Base-by-base conservation (phyloP, 2,329 filamentous ascomycete species). In the Aspergillus uvarum region DNA sequence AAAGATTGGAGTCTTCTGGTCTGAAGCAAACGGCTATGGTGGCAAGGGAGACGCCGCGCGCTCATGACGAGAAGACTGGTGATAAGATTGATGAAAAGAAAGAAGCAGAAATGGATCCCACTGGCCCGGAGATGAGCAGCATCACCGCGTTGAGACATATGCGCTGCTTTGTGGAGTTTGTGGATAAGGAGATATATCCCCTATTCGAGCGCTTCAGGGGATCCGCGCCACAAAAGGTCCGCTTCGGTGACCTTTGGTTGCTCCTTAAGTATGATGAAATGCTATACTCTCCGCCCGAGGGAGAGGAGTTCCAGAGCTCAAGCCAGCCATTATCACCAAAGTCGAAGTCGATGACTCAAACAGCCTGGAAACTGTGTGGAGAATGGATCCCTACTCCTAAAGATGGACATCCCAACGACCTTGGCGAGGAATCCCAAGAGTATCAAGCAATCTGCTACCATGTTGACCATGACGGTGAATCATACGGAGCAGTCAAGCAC, bases 381-480 rank as follows among this genome's bases (percentile, higher is more conserved):
- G 59, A 58, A 31, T 51, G 54, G 32, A 52, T 42, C 22, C 42
- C 56, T 16, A 53, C 60, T n/a, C 22, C 35, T 3, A 35, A 53
- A 11, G 51, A 53, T 22, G 4, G 19, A 12, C 14, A 22, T 7
- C 31, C 31, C 19, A 42, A 59, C 21, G 51, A 56, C 49, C 48
- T 57, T 3, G 59, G 51, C 0, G 22, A 54, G 3, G 59, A 66
- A 31, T 57, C 63, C 38, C 58, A 61, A 21, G 51, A 64, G 22
- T 63, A 71, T 51, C 63, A 64, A 51, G 60, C 67, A 19, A 22
- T 62, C 26, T 65, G 68, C 59, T 73, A 71, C 64, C 67, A 68
- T 53, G 65, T 73, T 35, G 71, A 73, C 61, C 71, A 67, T n/a
- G 62, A 72, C 55, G 70, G 69, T 8, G 58, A 60, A 10, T 59